Evolutionary conservation across 2,329 filamentous ascomycete genomes (phyloP).

Genomic region (Pseudogymnoascus sp.): DNA sequence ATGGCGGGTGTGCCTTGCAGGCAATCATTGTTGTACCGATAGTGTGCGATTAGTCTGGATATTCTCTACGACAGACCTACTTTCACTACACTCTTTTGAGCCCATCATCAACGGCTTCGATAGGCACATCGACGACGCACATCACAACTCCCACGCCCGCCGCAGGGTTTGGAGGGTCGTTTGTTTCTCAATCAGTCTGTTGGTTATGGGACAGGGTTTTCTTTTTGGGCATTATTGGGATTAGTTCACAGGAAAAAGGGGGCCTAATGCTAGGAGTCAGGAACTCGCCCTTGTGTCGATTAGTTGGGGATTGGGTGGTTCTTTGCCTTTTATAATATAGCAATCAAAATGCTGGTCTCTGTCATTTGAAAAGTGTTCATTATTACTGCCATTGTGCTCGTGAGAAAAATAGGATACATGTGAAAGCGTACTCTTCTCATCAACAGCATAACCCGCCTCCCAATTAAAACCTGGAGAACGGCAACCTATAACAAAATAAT

Average conservation of each 20-base stretch:
- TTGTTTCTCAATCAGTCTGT: not conserved
- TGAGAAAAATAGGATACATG: not conserved
- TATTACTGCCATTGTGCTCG: not conserved
- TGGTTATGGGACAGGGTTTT: not conserved
- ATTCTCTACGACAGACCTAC: not conserved
- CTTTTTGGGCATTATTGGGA: not conserved
- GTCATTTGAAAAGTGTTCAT: not conserved
- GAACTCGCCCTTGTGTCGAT: not conserved
- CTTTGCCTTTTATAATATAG: not conserved
- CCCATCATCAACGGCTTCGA: not conserved
- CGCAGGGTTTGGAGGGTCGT: not conserved
- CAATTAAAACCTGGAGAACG: conserved; percentile 12
- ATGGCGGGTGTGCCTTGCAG: not conserved
- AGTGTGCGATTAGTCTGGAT: not conserved
- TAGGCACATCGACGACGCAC: not conserved
- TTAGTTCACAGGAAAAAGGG: not conserved
- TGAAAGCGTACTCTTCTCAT: not conserved
- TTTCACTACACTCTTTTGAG: not conserved
- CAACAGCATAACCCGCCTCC: not conserved
- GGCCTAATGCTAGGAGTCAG: not conserved
- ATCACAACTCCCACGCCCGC: not conserved
- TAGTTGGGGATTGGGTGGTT: not conserved
- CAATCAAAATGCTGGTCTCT: not conserved
- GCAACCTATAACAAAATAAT: conserved; percentile 8
- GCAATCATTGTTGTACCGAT: not conserved